Conservation (phyloP, 2,329 filamentous ascomycete genomes). For the Apiospora malaysiana region DNA sequence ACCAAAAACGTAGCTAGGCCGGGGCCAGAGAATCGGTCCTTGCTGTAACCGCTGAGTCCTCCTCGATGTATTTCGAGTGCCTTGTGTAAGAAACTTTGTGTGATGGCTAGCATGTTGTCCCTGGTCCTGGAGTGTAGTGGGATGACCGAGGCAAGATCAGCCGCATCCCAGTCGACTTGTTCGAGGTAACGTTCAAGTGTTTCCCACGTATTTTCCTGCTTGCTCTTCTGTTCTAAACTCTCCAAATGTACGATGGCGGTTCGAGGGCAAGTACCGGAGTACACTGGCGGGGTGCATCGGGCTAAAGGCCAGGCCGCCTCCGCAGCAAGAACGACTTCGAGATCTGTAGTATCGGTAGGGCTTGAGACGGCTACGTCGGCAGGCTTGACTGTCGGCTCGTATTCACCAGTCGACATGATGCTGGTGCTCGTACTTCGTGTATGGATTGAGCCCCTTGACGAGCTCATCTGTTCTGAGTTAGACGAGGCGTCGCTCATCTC, state of each 20-base stretch:
- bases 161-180: slow-evolving; percentile 42
- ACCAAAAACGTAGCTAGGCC: slow-evolving; percentile 67
- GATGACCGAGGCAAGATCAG: slow-evolving; percentile 49
- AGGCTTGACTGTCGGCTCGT: slow-evolving; percentile 41
- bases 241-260: slow-evolving; percentile 59
- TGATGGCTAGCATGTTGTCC: slow-evolving; percentile 74
- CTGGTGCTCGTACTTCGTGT: slow-evolving; percentile 57
- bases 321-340: slow-evolving; percentile 53
- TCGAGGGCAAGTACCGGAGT: slow-evolving; percentile 51
- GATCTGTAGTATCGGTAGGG: slow-evolving; percentile 47
- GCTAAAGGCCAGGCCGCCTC: slow-evolving; percentile 59
- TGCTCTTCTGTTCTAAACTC: slow-evolving; percentile 55
- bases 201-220: slow-evolving; percentile 53
- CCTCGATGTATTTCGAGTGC: slow-evolving; percentile 71
- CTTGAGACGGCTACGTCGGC: slow-evolving; percentile 31
- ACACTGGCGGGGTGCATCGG: slow-evolving; percentile 53
- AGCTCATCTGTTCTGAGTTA: slow-evolving; percentile 49
- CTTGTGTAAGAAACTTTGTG: slow-evolving; percentile 73
- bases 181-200: slow-evolving; percentile 50
- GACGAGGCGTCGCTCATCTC: slow-evolving; percentile 50
- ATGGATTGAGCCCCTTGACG: slow-evolving; percentile 50
- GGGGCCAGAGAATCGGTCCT: slow-evolving; percentile 51
- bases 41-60: slow-evolving; percentile 42
- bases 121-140: slow-evolving; percentile 58
- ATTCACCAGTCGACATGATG: slow-evolving; percentile 50